These are phyloP conservation scores for Exophiala xenobiotica DNA, from an alignment of 2,329 filamentous ascomycete genomes.

Conservation along the genomic window DNA sequence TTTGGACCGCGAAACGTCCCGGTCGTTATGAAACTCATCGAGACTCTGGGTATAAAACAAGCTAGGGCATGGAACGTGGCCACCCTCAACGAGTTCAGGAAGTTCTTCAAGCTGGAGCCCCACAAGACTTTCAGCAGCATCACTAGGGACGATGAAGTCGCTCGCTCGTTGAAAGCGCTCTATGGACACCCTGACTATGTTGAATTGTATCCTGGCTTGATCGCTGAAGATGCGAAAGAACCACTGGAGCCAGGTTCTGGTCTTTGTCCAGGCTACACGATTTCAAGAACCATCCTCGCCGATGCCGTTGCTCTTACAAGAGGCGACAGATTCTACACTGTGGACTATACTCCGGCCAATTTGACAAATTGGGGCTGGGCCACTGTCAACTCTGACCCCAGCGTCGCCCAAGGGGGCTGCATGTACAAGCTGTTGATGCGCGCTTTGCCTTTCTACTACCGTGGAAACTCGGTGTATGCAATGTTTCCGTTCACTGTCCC, in stretches of 20 bases:
- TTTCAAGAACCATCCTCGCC: conserved; percentile 45
- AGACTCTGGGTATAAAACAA: conserved; percentile 76
- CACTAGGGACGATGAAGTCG: conserved; percentile 57
- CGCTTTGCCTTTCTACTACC: conserved; percentile 51
- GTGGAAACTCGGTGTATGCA: conserved; percentile 49
- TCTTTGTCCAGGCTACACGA: conserved; percentile 42
- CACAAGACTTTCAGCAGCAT: conserved; percentile 60
- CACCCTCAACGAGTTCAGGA: conserved; percentile 57
- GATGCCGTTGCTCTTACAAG: conserved; percentile 49
- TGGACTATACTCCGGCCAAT: conserved; percentile 46
- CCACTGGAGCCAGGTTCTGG: conserved; percentile 39
- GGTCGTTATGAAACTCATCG: conserved; percentile 68
- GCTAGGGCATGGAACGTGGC: conserved; percentile 64
- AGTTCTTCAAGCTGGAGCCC: conserved; percentile 60
- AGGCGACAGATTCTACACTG: conserved; percentile 49
- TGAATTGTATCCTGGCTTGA: conserved; percentile 68
- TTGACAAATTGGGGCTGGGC: conserved; percentile 49
- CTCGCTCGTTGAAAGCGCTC: conserved; percentile 55
- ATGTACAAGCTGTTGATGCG: conserved; percentile 55
- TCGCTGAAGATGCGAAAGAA: conserved; percentile 46
- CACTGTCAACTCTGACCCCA: conserved; percentile 39
- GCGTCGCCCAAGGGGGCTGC: conserved; percentile 50
- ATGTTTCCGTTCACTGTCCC: conserved; percentile 52
- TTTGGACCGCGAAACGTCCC: conserved; percentile 74
- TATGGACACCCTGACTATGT: conserved; percentile 66